These are phyloP conservation scores for Corymbia maculata DNA, from an alignment of 345 rosid genomes.

Conservation along the genomic window DNA sequence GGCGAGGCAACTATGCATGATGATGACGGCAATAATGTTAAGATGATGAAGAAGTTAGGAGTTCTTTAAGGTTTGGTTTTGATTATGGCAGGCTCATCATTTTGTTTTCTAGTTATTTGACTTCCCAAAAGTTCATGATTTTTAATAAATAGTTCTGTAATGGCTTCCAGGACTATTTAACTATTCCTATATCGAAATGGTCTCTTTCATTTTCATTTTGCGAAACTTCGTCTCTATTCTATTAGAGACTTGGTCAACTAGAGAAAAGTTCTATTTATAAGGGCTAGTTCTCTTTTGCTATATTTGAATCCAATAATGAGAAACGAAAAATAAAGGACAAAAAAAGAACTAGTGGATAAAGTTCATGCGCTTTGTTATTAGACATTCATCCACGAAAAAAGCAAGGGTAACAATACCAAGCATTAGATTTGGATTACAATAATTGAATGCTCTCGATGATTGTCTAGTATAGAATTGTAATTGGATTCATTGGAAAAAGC, in stretches of 20 bases:
- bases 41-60: neutral
- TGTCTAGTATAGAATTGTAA: neutral
- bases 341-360: neutral
- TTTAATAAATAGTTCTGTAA: too few relatives aligned
- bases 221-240: neutral
- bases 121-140: too few relatives aligned
- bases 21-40: slow-evolving; percentile 15
- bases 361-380: neutral
- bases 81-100: too few relatives aligned
- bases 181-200: neutral
- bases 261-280: neutral
- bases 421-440: neutral
- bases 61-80: neutral
- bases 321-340: neutral
- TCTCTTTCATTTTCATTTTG: neutral
- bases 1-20: slow-evolving; percentile 19
- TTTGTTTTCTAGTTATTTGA: too few relatives aligned
- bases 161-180: neutral
- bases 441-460: neutral
- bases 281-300: neutral
- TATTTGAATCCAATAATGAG: neutral
- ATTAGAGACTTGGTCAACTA: neutral
- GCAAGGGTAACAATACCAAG: neutral
- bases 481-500: neutral
- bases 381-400: neutral